A percentile compares a stretch with the other conserved stretches of the same genome.
phyloP scores from a whole-genome alignment of 257 asterid genomes.

The Ehretia macrophylla region DNA sequence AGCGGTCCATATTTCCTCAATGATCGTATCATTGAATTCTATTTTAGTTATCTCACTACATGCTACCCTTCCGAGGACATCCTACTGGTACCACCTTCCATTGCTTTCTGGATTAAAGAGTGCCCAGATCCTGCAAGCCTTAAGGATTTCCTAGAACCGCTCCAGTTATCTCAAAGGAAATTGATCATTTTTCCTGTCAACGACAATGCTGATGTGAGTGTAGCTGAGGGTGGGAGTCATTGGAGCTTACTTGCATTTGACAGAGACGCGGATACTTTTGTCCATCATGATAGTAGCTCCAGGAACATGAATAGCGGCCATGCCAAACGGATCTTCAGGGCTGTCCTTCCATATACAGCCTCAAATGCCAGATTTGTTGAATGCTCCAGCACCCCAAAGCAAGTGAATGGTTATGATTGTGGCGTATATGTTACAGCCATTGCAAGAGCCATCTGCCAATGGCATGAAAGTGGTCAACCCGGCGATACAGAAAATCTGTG shows the following conservation, averaged over 20 bases:
- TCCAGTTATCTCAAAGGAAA: constrained; percentile 43
- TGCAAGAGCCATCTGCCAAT: constrained; percentile 53
- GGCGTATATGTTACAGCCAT: constrained; percentile 69
- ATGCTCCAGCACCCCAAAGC: constrained; percentile 40
- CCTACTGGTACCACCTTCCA: constrained; percentile 68
- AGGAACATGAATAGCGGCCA: constrained; percentile 28
- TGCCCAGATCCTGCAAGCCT: constrained; percentile 51
- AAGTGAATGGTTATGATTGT: constrained; percentile 68
- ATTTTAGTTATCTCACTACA: constrained; percentile 61
- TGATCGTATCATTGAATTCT: constrained; percentile 82
- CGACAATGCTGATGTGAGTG: constrained; percentile 49
- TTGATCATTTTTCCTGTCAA: constrained; percentile 73
- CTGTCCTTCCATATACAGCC: constrained; percentile 25
- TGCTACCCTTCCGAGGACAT: constrained; percentile 45
- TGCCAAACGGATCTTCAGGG: constrained; percentile 43
- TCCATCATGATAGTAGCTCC: constrained; percentile 68
- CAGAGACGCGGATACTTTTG: constrained; percentile 45
- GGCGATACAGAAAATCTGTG: constrained; percentile 36
- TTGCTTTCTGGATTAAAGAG: constrained; percentile 83
- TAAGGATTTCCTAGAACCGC: constrained; percentile 61
- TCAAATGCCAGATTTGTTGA: constrained; percentile 31
- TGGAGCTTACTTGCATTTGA: constrained; percentile 78
- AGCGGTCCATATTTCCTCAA: constrained; percentile 66
- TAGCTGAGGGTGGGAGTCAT: constrained; percentile 76
- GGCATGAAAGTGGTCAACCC: constrained; percentile 36